Percentiles rank a stretch among this genome's conserved stretches.
Conservation (phyloP, 2,329 filamentous ascomycete species). For the Cytospora mali region DNA sequence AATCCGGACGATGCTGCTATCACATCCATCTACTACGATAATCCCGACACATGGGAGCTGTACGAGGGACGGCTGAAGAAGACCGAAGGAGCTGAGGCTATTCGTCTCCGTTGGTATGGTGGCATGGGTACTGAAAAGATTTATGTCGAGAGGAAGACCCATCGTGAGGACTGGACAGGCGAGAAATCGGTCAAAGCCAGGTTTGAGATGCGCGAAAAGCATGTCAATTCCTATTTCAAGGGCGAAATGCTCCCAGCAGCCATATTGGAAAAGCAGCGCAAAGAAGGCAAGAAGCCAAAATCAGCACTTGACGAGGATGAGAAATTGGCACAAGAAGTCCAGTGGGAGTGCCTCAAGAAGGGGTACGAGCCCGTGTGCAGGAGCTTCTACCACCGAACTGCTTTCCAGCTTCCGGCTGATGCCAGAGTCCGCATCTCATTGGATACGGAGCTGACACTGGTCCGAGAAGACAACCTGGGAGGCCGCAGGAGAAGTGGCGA, state of each 20-base stretch:
- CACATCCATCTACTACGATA: slow-evolving; percentile 98
- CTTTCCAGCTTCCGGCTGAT: slow-evolving; percentile 95
- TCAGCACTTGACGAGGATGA: slow-evolving; percentile 92
- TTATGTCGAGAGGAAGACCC: slow-evolving; percentile 96
- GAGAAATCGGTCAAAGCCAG: slow-evolving; percentile 99
- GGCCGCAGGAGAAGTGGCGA: slow-evolving; percentile 74
- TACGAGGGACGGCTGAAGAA: slow-evolving; percentile 96
- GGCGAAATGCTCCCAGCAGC: slow-evolving; percentile 83
- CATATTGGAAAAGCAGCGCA: slow-evolving; percentile 95
- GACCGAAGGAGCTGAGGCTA: slow-evolving; percentile 95
- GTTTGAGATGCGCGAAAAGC: slow-evolving; percentile 95
- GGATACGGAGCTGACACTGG: slow-evolving; percentile 94
- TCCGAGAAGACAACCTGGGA: slow-evolving; percentile 92
- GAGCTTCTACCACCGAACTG: slow-evolving; percentile 97
- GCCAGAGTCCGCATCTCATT: slow-evolving; percentile 94
- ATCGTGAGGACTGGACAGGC: slow-evolving; percentile 98
- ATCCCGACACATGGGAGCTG: slow-evolving; percentile 88
- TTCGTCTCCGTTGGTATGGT: slow-evolving; percentile 95
- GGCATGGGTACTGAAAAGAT: slow-evolving; percentile 95
- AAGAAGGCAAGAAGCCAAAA: slow-evolving; percentile 90
- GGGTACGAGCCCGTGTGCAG: slow-evolving; percentile 87
- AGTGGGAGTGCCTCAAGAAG: slow-evolving; percentile 88
- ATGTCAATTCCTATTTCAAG: slow-evolving; percentile 86
- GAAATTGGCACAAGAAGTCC: slow-evolving; percentile 85
- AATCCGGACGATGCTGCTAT: slow-evolving; percentile 89